These are phyloP conservation scores for Colletotrichum graminicola DNA, from an alignment of 2,329 filamentous ascomycete species.

Conservation along the genomic window DNA sequence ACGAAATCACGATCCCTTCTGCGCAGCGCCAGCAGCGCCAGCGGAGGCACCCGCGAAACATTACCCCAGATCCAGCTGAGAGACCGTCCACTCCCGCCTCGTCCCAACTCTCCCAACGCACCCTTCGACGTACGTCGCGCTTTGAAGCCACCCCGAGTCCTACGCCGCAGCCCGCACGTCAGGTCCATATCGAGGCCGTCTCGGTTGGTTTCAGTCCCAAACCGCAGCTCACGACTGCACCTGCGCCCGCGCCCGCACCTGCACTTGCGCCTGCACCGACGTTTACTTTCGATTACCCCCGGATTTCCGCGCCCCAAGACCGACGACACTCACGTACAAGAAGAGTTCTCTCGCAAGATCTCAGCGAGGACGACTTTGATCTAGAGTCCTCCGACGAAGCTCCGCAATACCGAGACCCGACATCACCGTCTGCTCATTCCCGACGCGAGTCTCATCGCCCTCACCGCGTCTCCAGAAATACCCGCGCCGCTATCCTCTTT, in stretches of 20 bases:
- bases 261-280: conserved; percentile 37
- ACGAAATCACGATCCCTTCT: conserved; percentile 59
- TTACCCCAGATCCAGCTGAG: conserved; percentile 54
- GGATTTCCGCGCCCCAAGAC: conserved; percentile 46
- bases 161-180: conserved; percentile 52
- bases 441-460: conserved; percentile 56
- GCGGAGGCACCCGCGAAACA: conserved; percentile 57
- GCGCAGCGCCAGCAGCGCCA: conserved; percentile 57
- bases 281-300: conserved; percentile 39
- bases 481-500: conserved; percentile 91
- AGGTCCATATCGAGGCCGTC: conserved; percentile 61
- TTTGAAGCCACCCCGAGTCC: conserved; percentile 61
- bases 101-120: conserved; percentile 59
- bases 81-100: conserved; percentile 59
- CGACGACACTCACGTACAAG: conserved; percentile 44
- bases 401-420: conserved; percentile 44
- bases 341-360: conserved; percentile 61
- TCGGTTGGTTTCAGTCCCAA: conserved; percentile 62
- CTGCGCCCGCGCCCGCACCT: conserved; percentile 47
- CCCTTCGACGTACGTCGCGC: conserved; percentile 65
- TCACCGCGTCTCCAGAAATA: conserved; percentile 82
- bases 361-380: conserved; percentile 58
- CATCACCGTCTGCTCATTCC: conserved; percentile 49
- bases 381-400: conserved; percentile 53
- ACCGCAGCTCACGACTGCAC: conserved; percentile 51